Base-by-base conservation (phyloP, 129 eudicot species). In the Helichrysum umbraculigerum region DNA sequence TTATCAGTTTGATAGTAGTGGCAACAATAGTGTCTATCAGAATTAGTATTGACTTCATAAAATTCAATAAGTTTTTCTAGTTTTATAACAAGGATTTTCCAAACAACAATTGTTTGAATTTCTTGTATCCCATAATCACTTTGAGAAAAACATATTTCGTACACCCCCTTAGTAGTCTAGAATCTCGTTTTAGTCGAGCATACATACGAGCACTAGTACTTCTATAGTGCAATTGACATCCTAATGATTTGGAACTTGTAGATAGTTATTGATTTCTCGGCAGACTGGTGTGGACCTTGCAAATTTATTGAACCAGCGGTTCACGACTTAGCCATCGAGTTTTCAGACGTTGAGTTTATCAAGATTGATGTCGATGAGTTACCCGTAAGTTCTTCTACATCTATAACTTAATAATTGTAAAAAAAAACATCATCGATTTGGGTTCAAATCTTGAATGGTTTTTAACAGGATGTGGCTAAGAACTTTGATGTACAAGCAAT, bases 261-360 rank as follows among this genome's bases (percentile, higher is more conserved):
- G 98, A 85, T 91, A 77, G 96, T 94, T 63, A 76, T 94, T 51
- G 88, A 87, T 63, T 94, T 94, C 86, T 84, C 97, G 29, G 97
- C 97, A 12, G 47, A 81, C 17, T 94, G 98, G 98, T 94, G 96
- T 59, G 91, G 96, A 67, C 98, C 97, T 42, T 94, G 98, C 21
- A 81, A 81, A 39, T 69, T 56, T 63, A 91, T 93, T 66, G 97
- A 86, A 70, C 97, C 93, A 4, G 81, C 83, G 5, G 52, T 91
- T 66, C 79, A 81, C 12, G 91, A 84, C 52, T 75, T 88, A 22
- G 88, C 98, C 63, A 83, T 78, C 4, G 86, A 82, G 72, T 89
- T 85, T 82, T 56, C 86, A n/a, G 83, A 87, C 2, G 90, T 94
- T 11, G 93, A 88, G 62, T 88, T 94, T 78, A 68, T 86, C 80